A percentile compares a stretch with the other conserved stretches of the same genome.
phyloP scores from a whole-genome alignment of 441 rosid species.

The Corymbia citriodora region DNA sequence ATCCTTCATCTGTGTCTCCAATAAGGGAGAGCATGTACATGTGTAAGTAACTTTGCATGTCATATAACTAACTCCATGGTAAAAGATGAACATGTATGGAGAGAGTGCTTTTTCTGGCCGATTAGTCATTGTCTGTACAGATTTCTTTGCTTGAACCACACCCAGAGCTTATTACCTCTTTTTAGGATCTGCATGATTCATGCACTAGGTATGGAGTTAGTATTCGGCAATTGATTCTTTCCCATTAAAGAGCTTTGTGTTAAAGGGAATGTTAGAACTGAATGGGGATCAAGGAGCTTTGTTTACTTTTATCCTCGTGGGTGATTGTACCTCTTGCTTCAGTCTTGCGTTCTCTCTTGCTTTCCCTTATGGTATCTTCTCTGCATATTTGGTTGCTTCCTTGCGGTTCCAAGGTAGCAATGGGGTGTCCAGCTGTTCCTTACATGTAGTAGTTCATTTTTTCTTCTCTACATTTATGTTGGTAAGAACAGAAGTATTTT shows the following conservation, averaged over 20 bases:
- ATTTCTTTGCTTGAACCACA: not conserved
- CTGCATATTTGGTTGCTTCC: not conserved
- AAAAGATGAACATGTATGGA: not conserved
- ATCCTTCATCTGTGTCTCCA: not conserved
- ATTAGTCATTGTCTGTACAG: not conserved
- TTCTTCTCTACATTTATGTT: not conserved
- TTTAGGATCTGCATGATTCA: not conserved
- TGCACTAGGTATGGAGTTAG: not conserved
- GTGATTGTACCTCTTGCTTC: not conserved
- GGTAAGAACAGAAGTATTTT: not conserved
- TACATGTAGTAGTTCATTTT: not conserved
- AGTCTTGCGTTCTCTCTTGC: not conserved
- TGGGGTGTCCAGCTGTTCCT: not conserved
- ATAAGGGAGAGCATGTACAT: not conserved
- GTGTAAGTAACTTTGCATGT: not conserved
- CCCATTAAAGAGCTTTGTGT: not conserved
- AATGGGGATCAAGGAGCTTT: not conserved
- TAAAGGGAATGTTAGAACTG: not conserved
- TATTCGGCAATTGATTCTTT: not conserved
- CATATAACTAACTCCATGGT: not conserved
- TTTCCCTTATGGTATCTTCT: not conserved
- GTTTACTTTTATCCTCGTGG: not conserved
- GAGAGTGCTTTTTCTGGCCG: not conserved
- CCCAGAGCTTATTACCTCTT: not conserved
- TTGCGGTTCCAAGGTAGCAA: not conserved